Percentiles rank a stretch among this genome's conserved stretches.
Evolutionary conservation across 179 eudicot species (phyloP).

Genomic region (Silene noctiflora): DNA sequence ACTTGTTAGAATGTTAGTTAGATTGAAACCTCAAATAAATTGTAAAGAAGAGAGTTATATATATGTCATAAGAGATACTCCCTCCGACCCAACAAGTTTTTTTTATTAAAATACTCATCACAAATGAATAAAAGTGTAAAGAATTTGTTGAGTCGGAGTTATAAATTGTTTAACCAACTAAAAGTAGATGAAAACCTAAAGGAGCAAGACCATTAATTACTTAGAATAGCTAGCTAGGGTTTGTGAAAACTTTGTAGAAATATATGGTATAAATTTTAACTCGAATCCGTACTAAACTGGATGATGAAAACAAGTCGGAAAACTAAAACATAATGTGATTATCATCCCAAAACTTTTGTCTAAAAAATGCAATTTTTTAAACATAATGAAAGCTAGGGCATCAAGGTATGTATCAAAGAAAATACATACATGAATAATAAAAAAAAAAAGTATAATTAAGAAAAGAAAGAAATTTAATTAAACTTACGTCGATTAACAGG

Average conservation of each 20-base stretch:
- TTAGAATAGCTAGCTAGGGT: background rate
- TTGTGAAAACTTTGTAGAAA: background rate
- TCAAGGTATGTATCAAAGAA: background rate
- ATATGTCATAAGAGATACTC: no score
- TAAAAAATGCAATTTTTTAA: background rate
- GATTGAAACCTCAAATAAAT: no score
- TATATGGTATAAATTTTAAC: no score
- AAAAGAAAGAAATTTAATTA: no score
- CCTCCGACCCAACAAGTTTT: no score
- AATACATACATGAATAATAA: background rate
- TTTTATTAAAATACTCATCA: no score
- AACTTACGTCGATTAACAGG: slow-evolving; percentile 47
- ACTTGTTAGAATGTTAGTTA: no score
- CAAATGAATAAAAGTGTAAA: no score
- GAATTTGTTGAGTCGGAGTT: no score
- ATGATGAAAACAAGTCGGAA: background rate
- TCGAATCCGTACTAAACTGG: background rate
- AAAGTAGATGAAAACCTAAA: background rate
- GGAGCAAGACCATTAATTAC: background rate
- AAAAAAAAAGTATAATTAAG: background rate
- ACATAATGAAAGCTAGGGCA: background rate
- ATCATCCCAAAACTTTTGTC: background rate
- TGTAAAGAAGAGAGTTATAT: no score
- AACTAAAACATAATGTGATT: background rate
- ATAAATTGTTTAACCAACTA: background rate